A percentile compares a stretch with the other conserved stretches of the same genome.
phyloP scores from a whole-genome alignment of 176 grass and related monocot species.

The Chrysopogon serrulatus region DNA sequence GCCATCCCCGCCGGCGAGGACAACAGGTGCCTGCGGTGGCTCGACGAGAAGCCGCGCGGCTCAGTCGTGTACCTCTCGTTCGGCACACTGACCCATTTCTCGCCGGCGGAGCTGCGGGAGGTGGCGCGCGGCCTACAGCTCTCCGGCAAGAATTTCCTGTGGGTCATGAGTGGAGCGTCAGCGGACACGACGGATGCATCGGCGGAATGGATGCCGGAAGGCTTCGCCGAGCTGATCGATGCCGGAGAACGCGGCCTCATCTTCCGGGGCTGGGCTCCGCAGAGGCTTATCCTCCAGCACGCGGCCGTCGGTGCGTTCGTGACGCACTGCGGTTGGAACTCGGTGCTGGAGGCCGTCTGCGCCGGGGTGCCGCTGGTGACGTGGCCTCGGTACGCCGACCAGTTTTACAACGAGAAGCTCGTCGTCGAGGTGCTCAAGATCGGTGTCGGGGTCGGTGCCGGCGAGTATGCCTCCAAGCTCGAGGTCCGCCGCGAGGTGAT shows the following conservation, averaged over 20 bases:
- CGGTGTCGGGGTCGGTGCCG: slow-evolving; percentile 12
- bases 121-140: background rate
- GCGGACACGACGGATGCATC: background rate
- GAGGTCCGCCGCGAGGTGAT: slow-evolving; percentile 9
- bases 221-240: slow-evolving; percentile 7
- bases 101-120: background rate
- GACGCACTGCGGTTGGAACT: slow-evolving; percentile 57
- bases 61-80: slow-evolving; percentile 54
- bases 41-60: slow-evolving; percentile 10
- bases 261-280: slow-evolving; percentile 33
- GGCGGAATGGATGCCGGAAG: slow-evolving; percentile 20
- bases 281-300: slow-evolving; percentile 26
- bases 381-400: slow-evolving; percentile 36
- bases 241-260: slow-evolving; percentile 18
- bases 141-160: background rate
- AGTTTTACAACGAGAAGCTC: slow-evolving; percentile 50
- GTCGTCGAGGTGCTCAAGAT: slow-evolving; percentile 26
- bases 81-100: background rate
- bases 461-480: background rate
- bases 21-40: slow-evolving; percentile 40
- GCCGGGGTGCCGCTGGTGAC: slow-evolving; percentile 39
- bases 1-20: background rate
- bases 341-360: slow-evolving; percentile 24
- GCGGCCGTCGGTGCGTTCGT: slow-evolving; percentile 5
- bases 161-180: background rate